Base-by-base conservation (phyloP, 176 grass and related monocot species). In the Carex scoparia region DNA sequence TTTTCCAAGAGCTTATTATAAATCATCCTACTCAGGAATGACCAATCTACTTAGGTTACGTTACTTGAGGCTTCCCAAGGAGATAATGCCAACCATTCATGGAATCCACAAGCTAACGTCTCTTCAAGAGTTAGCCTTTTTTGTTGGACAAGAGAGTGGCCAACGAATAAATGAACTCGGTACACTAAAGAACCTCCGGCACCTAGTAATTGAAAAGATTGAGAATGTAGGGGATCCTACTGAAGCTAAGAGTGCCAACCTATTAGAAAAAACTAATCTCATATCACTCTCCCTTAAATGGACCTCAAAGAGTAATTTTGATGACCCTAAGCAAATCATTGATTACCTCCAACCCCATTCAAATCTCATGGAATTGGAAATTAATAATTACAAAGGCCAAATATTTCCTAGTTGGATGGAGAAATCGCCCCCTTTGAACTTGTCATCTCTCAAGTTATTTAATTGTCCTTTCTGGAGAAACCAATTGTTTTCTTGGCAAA, bases 301-400 rank as follows among this genome's bases (percentile, higher is more conserved):
- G 87, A 60, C 59, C 28, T 16, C 6, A 14, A 11, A 69, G 2
- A 1, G 9, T 56, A 40, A 0, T 12, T 46, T 0, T 62, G 44
- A 64, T 63, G 76, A 48, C 56, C 7, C 5, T 54, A 86, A 90
- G 23, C 1, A 40, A 32, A 32, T 88, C 44, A 79, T 92, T n/a
- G 86, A 88, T 0, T 57, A 74, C 16, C 88, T 92, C 15, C 12
- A 84, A 86, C 91, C 86, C 27, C 53, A 84, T 40, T 1, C 32
- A 0, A 88, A 83, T 10, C 10, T 60, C 0, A 42, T 35, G 14
- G 67, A 88, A 31, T 9, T 92, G 49, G 31, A 10, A 32, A 76
- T 90, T 59, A 11, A 75, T 49, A 79, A 51, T 73, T 90, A 92
- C 74, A 84, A 84, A 11, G 86, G 91, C 7, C 80, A 38, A 59